phyloP scores from a whole-genome alignment of 192 early-diverging fungal species.

The Phycomyces blakesleeanus region DNA sequence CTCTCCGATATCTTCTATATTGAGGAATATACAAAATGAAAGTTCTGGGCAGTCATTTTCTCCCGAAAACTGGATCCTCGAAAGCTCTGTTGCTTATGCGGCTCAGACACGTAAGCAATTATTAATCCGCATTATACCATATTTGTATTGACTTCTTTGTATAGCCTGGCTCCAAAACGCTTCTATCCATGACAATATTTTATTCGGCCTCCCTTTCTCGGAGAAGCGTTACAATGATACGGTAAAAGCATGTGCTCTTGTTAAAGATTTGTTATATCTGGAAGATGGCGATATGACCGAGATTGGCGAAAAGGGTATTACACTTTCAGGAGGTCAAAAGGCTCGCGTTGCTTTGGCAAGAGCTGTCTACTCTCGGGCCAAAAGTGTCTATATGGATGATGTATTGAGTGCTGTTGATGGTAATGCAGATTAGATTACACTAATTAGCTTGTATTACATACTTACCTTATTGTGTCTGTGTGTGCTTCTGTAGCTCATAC shows the following conservation, averaged over 20 bases:
- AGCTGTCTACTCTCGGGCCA: conserved; percentile 73
- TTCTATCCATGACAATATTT: conserved; percentile 71
- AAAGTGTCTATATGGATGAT: conserved; percentile 78
- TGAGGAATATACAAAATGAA: background rate
- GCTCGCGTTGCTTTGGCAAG: conserved; percentile 82
- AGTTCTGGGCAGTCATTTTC: conserved; percentile 4
- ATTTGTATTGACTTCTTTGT: conserved; percentile 11
- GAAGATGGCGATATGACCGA: conserved; percentile 78
- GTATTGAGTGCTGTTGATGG: conserved; percentile 86
- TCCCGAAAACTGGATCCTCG: conserved; percentile 26
- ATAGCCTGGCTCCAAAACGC: conserved; percentile 66
- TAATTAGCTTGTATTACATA: conserved; percentile 37
- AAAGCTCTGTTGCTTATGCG: conserved; percentile 68
- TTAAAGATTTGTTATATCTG: conserved; percentile 72
- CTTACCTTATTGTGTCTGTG: conserved; percentile 57
- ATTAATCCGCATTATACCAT: background rate
- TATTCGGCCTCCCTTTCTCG: conserved; percentile 41
- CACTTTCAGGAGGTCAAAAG: conserved; percentile 88
- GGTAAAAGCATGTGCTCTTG: conserved; percentile 68
- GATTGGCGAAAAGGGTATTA: conserved; percentile 82
- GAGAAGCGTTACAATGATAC: conserved; percentile 25
- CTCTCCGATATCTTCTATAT: conserved; percentile 26
- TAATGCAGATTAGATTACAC: conserved; percentile 58
- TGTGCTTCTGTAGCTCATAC: conserved; percentile 84
- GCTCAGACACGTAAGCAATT: conserved; percentile 44